Evolutionary conservation across 1,139 yeast genomes (phyloP).

Genomic region (Pichia kudriavzevii): DNA sequence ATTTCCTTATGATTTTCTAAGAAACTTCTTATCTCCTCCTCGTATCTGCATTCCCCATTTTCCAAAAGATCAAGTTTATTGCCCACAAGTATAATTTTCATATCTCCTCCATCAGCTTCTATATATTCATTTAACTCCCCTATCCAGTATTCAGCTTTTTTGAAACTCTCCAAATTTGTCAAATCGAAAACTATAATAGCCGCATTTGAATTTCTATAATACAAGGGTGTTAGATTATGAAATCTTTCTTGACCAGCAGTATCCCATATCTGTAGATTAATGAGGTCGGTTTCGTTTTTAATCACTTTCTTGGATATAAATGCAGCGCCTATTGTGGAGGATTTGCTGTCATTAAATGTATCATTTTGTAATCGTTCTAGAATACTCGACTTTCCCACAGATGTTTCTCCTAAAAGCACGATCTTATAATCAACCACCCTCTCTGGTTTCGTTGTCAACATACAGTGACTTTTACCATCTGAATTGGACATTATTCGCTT

Average conservation of each 20-base stretch:
- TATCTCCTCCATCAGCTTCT: conserved; percentile 26
- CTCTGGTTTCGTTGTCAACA: conserved; percentile 18
- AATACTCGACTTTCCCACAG: conserved; percentile 59
- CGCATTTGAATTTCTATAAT: conserved; percentile 80
- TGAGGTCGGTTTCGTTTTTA: conserved; percentile 27
- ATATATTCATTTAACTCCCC: conserved; percentile 34
- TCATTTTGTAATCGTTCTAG: conserved; percentile 59
- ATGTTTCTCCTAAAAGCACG: conserved; percentile 59
- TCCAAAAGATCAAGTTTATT: conserved; percentile 35
- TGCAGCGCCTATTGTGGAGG: conserved; percentile 68
- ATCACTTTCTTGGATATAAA: conserved; percentile 54
- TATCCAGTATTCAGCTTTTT: conserved; percentile 53
- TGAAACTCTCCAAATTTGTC: conserved; percentile 39
- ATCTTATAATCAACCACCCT: conserved; percentile 36
- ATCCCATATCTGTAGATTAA: conserved; percentile 58
- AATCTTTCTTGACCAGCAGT: conserved; percentile 94
- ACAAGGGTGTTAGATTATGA: conserved; percentile 85
- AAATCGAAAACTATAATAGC: conserved; percentile 79
- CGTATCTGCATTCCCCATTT: conserved; percentile 18
- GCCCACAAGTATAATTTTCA: conserved; percentile 40
- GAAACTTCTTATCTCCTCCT: conserved; percentile 16
- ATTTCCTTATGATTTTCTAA: conserved; percentile 14
- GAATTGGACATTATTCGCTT: no score
- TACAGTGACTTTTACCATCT: no score
- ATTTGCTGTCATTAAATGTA: conserved; percentile 54